phyloP scores from a whole-genome alignment of 2,329 filamentous ascomycete species.

The Scolecobasidium constrictum region DNA sequence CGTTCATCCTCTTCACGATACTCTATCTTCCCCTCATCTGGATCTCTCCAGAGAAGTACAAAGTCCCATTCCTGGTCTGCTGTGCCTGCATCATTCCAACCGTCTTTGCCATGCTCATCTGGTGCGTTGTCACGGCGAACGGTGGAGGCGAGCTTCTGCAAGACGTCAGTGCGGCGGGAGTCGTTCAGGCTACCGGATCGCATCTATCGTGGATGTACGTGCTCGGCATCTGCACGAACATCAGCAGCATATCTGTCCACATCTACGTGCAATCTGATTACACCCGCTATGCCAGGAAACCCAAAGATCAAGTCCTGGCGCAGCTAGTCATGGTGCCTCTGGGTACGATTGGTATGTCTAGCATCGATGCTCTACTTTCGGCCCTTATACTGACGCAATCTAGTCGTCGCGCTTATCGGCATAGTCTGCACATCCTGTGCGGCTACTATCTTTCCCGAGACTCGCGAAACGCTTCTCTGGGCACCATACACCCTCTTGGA shows the following conservation, averaged over 20 bases:
- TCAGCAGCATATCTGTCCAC: slow-evolving; percentile 16
- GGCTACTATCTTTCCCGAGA: slow-evolving; percentile 14
- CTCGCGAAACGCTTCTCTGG: slow-evolving; percentile 17
- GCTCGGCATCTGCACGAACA: slow-evolving; percentile 19
- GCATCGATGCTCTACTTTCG: not conserved
- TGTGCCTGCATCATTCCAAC: not conserved
- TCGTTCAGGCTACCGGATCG: not conserved
- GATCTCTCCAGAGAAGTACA: not conserved
- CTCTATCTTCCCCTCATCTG: not conserved
- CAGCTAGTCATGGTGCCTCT: slow-evolving; percentile 19
- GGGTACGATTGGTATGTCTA: slow-evolving; percentile 15
- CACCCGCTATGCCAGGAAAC: slow-evolving; percentile 19
- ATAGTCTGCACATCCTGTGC: slow-evolving; percentile 22
- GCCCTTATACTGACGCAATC: not conserved
- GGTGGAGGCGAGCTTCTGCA: not conserved
- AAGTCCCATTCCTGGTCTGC: not conserved
- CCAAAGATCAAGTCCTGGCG: slow-evolving; percentile 19
- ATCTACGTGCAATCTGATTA: slow-evolving; percentile 18
- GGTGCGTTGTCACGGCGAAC: not conserved
- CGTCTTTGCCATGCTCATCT: not conserved
- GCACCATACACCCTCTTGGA: slow-evolving; percentile 19
- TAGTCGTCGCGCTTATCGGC: slow-evolving; percentile 16
- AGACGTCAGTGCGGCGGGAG: not conserved
- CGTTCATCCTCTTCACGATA: not conserved
- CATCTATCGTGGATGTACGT: slow-evolving; percentile 12